Conservation (phyloP, 331 rosid species). For the Telfairia occidentalis region DNA sequence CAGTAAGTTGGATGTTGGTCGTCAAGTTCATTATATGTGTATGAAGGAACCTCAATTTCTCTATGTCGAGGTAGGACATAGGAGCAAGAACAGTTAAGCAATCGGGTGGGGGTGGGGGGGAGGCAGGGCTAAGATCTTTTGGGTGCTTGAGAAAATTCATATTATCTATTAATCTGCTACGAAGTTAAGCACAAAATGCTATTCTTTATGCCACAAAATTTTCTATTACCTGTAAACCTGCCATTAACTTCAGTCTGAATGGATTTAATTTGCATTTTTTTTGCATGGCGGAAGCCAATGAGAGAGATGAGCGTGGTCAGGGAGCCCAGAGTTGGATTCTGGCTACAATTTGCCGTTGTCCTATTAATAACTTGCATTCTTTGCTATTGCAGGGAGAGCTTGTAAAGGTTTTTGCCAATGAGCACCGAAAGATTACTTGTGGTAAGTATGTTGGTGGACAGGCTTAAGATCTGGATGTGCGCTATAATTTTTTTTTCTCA, state of each 20-base stretch:
- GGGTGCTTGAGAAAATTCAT: background rate
- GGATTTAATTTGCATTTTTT: background rate
- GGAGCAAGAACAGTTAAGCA: background rate
- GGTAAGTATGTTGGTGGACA: conserved; percentile 40
- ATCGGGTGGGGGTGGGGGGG: background rate
- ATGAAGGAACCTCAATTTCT: background rate
- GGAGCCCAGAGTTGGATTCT: background rate
- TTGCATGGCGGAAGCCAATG: background rate
- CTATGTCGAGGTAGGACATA: background rate
- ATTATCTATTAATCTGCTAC: background rate
- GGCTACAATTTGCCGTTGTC: background rate
- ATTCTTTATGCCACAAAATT: background rate
- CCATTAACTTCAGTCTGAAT: background rate
- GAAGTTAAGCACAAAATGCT: background rate
- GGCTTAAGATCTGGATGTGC: background rate
- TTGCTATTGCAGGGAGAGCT: conserved; percentile 69
- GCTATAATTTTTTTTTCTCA: background rate
- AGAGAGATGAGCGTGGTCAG: background rate
- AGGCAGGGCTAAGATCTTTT: background rate
- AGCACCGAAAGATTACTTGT: conserved; percentile 58
- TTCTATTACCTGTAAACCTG: background rate
- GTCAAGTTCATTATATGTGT: background rate
- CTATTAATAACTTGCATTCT: conserved; percentile 9
- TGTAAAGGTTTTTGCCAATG: conserved; percentile 79
- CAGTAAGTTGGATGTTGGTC: background rate